A percentile compares a stretch with the other conserved stretches of the same genome.
These are phyloP conservation scores for Closterium sp. DNA, from an alignment of 139 green algal species.

Conservation along the genomic window DNA sequence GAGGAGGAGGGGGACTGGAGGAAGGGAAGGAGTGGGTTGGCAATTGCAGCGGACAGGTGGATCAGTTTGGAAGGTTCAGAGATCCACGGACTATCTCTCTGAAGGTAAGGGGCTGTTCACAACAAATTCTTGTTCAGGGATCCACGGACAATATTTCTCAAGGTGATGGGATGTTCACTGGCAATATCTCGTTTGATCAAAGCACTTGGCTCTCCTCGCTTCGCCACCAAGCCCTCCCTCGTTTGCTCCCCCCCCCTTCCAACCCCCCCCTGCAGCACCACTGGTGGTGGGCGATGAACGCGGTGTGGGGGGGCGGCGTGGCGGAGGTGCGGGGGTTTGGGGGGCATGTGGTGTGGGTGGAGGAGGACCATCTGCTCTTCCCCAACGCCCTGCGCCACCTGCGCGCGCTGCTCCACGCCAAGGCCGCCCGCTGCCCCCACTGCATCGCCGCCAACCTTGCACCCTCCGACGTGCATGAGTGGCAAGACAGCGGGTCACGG, in stretches of 20 bases:
- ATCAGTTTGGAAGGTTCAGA: constrained; percentile 32
- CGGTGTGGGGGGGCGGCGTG: constrained; percentile 38
- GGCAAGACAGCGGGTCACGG: background rate
- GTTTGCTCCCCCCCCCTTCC: background rate
- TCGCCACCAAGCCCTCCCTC: background rate
- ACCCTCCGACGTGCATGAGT: constrained; percentile 13
- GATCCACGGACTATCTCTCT: constrained; percentile 15
- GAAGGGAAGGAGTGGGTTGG: background rate
- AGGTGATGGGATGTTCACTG: constrained; percentile 20
- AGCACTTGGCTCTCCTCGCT: background rate
- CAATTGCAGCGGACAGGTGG: constrained; percentile 11
- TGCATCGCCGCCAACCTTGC: constrained; percentile 46
- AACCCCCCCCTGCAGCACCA: constrained; percentile 27
- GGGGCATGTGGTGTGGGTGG: constrained; percentile 43
- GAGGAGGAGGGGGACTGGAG: background rate
- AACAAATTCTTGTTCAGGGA: constrained; percentile 1
- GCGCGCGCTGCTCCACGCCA: constrained; percentile 17
- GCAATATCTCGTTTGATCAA: too few relatives aligned
- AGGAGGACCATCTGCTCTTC: constrained; percentile 49
- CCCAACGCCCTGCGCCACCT: constrained; percentile 36
- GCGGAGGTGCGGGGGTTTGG: constrained; percentile 20
- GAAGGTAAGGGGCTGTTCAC: constrained; percentile 21
- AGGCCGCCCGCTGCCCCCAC: constrained; percentile 22
- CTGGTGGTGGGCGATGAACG: constrained; percentile 53
- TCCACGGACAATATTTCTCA: constrained; percentile 18